Conservation (phyloP, 345 rosid species). For the Passiflora organensis region DNA sequence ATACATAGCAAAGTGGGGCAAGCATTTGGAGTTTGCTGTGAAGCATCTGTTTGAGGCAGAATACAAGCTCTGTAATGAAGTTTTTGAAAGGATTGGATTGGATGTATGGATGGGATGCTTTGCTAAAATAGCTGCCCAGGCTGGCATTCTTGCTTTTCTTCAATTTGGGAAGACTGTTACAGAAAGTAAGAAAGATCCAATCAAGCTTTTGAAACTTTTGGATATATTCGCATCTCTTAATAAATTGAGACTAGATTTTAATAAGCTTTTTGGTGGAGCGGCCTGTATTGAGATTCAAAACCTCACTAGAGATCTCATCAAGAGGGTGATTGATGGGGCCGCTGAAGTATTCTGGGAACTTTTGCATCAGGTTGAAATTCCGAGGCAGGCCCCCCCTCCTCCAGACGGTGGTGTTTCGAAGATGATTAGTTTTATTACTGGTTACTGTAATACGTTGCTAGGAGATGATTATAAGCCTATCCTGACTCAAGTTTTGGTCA, state of each 20-base stretch:
- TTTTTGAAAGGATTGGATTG: slow-evolving; percentile 76
- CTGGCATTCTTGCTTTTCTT: slow-evolving; percentile 90
- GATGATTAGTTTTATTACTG: slow-evolving; percentile 76
- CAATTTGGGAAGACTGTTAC: slow-evolving; percentile 95
- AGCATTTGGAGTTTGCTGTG: slow-evolving; percentile 97
- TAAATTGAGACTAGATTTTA: slow-evolving; percentile 86
- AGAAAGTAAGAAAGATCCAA: slow-evolving; percentile 86
- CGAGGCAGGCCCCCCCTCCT: slow-evolving; percentile 77
- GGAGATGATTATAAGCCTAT: slow-evolving; percentile 79
- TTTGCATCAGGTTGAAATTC: slow-evolving; percentile 80
- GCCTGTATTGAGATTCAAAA: slow-evolving; percentile 92
- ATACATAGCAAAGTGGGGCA: slow-evolving; percentile 88
- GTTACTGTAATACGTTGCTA: slow-evolving; percentile 79
- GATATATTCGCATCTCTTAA: slow-evolving; percentile 83
- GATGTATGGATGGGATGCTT: slow-evolving; percentile 98
- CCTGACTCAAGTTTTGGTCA: slow-evolving; percentile 69
- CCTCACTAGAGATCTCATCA: slow-evolving; percentile 90
- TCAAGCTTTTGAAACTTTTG: slow-evolving; percentile 82
- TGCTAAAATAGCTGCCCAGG: slow-evolving; percentile 91
- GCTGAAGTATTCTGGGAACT: slow-evolving; percentile 98
- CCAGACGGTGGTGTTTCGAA: slow-evolving; percentile 73
- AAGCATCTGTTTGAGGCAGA: slow-evolving; percentile 97
- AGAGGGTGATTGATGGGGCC: slow-evolving; percentile 76
- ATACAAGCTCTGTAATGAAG: slow-evolving; percentile 86
- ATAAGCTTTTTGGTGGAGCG: slow-evolving; percentile 91